These are phyloP conservation scores for Apiotrichum brassicae DNA, from an alignment of 1,284 basidiomycete genomes.

Conservation along the genomic window DNA sequence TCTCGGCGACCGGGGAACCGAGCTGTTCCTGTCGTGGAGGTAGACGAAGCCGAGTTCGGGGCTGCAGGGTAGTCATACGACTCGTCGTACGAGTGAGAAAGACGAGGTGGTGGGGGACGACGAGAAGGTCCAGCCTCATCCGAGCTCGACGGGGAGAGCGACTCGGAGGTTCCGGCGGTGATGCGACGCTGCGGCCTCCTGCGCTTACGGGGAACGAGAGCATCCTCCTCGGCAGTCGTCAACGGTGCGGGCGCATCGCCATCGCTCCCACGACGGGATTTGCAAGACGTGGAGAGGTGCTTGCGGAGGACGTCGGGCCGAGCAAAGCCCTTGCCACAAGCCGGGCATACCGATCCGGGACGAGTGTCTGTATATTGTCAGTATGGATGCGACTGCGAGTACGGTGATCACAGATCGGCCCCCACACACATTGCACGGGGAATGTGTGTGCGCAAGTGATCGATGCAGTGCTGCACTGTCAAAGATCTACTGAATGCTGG, in stretches of 20 bases:
- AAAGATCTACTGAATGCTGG: no score
- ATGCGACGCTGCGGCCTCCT: constrained; percentile 15
- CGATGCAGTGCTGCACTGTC: no score
- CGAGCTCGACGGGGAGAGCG: not conserved
- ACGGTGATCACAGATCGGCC: no score
- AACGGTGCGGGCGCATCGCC: constrained; percentile 15
- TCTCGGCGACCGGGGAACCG: constrained; percentile 1
- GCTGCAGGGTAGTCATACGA: not conserved
- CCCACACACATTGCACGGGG: no score
- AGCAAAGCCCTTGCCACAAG: constrained; percentile 21
- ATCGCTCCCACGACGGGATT: constrained; percentile 14
- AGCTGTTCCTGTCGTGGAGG: not conserved
- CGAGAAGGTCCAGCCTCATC: not conserved
- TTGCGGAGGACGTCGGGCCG: constrained; percentile 22
- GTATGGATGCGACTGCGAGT: no score
- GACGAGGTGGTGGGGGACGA: not conserved
- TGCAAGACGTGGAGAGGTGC: constrained; percentile 21
- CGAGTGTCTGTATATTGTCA: constrained; percentile 12
- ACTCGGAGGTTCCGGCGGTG: not conserved
- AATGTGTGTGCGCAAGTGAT: no score
- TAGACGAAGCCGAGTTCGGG: not conserved
- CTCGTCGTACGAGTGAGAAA: not conserved
- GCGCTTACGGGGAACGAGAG: constrained; percentile 18
- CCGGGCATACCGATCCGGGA: constrained; percentile 16
- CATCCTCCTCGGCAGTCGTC: constrained; percentile 18